phyloP scores from a whole-genome alignment of 257 asterid species.

The Solanum etuberosum region DNA sequence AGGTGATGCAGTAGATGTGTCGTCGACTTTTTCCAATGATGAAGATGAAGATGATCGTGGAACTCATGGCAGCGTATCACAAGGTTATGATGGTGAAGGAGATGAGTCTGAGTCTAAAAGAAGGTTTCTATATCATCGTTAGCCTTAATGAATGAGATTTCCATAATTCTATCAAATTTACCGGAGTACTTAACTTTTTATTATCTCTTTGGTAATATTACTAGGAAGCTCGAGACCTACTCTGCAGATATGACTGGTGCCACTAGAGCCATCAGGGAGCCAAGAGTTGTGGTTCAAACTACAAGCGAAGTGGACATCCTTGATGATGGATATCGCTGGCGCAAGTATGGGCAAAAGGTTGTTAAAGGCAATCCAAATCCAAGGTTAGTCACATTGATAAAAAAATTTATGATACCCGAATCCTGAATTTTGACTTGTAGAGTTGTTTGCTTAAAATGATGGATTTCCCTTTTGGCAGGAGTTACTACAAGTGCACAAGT shows the following conservation, averaged over 20 bases:
- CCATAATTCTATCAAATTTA: neutral
- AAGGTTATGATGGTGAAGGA: conserved; percentile 66
- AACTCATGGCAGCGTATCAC: conserved; percentile 52
- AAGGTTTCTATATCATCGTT: conserved; percentile 33
- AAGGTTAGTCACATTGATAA: conserved; percentile 29
- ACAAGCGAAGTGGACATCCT: conserved; percentile 86
- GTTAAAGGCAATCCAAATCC: conserved; percentile 97
- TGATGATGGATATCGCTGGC: conserved; percentile 95
- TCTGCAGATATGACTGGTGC: conserved; percentile 32
- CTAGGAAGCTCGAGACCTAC: conserved; percentile 43
- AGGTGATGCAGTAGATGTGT: conserved; percentile 38
- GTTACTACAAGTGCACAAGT: conserved; percentile 86
- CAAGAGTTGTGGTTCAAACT: conserved; percentile 88
- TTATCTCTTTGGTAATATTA: neutral
- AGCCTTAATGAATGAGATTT: neutral
- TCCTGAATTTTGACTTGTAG: neutral
- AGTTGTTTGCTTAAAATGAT: neutral
- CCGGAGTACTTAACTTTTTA: neutral
- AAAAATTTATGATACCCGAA: neutral
- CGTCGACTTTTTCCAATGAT: conserved; percentile 54
- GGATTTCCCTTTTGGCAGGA: conserved; percentile 30
- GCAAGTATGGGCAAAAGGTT: conserved; percentile 89
- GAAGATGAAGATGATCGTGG: conserved; percentile 59
- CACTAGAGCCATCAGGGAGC: conserved; percentile 69
- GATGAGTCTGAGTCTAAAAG: conserved; percentile 79